A percentile compares a stretch with the other conserved stretches of the same genome.
Evolutionary conservation across 148 eudicot species (phyloP).

Genomic region (Rhododendron williamsianum): DNA sequence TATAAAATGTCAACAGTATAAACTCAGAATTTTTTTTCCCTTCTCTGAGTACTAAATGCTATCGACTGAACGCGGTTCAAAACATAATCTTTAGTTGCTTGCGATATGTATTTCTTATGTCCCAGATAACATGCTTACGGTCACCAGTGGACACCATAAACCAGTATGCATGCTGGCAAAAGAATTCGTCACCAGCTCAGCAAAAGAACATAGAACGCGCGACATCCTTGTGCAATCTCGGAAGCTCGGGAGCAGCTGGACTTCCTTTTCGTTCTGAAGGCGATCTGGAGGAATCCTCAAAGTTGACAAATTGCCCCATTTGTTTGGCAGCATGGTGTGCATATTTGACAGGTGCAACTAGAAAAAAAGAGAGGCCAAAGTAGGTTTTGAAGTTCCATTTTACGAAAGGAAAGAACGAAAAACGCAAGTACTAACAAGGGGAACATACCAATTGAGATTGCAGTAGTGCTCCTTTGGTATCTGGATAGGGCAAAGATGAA

Average conservation of each 20-base stretch:
- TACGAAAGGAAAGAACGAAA: not conserved
- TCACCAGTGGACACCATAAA: not conserved
- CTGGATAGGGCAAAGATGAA: slow-evolving; percentile 35
- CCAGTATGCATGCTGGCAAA: not conserved
- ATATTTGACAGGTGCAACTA: slow-evolving; percentile 89
- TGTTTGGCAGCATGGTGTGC: slow-evolving; percentile 89
- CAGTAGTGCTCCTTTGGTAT: slow-evolving; percentile 78
- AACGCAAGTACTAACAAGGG: not conserved
- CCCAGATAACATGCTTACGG: not conserved
- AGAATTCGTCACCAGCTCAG: slow-evolving; percentile 20
- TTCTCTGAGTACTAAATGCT: not conserved
- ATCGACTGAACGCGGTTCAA: not conserved
- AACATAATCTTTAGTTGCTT: not conserved
- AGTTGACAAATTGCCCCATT: slow-evolving; percentile 58
- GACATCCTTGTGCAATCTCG: slow-evolving; percentile 48
- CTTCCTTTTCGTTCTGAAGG: slow-evolving; percentile 34
- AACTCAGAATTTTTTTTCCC: too few relatives aligned
- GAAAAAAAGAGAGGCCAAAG: slow-evolving; percentile 7
- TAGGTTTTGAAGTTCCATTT: not conserved
- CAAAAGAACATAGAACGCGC: slow-evolving; percentile 78
- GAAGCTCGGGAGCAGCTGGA: slow-evolving; percentile 44
- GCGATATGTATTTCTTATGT: not conserved
- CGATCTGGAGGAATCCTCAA: slow-evolving; percentile 36
- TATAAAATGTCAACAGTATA: not conserved
- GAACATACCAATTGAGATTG: slow-evolving; percentile 65